A percentile compares a stretch with the other conserved stretches of the same genome.
phyloP scores from a whole-genome alignment of 2,329 filamentous ascomycete genomes.

The Monosporascus sp. region DNA sequence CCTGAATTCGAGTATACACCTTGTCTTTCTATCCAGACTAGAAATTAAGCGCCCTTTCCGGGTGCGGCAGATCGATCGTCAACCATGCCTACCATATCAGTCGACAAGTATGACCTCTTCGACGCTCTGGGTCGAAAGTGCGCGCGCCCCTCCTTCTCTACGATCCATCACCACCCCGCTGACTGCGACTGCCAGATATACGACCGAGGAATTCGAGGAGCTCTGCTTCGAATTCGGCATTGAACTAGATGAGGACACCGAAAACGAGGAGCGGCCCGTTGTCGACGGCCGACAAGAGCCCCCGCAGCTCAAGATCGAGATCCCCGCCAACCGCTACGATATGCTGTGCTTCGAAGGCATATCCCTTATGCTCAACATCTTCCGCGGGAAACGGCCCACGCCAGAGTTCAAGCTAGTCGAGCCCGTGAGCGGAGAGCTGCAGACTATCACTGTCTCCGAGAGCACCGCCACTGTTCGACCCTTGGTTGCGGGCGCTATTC shows the following conservation, averaged over 20 bases:
- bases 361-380: conserved; percentile 91
- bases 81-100: conserved; percentile 91
- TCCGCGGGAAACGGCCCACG: conserved; percentile 68
- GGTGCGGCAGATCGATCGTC: background rate
- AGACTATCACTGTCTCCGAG: conserved; percentile 75
- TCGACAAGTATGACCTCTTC: conserved; percentile 95
- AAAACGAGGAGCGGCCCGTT: conserved; percentile 66
- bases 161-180: conserved; percentile 15
- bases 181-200: conserved; percentile 54
- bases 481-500: conserved; percentile 81
- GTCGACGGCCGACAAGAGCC: conserved; percentile 78
- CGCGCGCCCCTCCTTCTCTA: conserved; percentile 19
- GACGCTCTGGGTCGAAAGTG: conserved; percentile 85
- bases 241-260: conserved; percentile 94
- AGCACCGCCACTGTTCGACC: conserved; percentile 75
- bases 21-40: background rate
- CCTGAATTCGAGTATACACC: background rate
- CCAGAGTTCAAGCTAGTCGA: conserved; percentile 76
- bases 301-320: conserved; percentile 95
- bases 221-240: conserved; percentile 98
- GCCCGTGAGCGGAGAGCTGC: conserved; percentile 66
- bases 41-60: background rate
- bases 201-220: conserved; percentile 91
- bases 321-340: conserved; percentile 89
- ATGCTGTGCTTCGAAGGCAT: conserved; percentile 98